These are phyloP conservation scores for Boletus edulis DNA, from an alignment of 768 basidiomycete genomes.

Conservation along the genomic window DNA sequence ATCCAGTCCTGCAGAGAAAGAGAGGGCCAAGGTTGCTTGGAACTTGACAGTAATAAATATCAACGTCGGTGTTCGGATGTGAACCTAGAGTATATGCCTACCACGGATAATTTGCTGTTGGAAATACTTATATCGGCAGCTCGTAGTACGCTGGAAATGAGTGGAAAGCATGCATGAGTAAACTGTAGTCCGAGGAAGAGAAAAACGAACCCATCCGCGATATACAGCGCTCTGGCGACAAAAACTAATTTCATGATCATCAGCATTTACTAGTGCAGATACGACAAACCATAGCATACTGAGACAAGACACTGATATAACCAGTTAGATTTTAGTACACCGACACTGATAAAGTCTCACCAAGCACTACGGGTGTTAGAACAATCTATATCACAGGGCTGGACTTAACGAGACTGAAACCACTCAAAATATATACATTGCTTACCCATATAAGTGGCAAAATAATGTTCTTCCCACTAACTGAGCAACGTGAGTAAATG, in stretches of 20 bases:
- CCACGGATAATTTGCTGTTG: not conserved
- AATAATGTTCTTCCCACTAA: not conserved
- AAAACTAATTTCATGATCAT: slow-evolving; percentile 1
- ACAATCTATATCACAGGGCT: not conserved
- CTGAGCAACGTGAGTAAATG: not conserved
- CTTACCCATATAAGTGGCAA: slow-evolving; percentile 3
- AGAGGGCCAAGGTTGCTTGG: not conserved
- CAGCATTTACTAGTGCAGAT: not conserved
- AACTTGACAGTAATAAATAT: not conserved
- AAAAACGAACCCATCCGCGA: slow-evolving; percentile 2
- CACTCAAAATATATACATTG: not conserved
- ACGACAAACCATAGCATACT: not conserved
- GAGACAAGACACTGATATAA: not conserved
- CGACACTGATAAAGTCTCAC: not conserved
- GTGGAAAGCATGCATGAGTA: not conserved
- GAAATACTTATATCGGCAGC: not conserved
- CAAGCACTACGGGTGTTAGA: not conserved
- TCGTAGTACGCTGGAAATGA: not conserved
- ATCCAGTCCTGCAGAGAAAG: not conserved
- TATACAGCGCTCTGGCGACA: not conserved
- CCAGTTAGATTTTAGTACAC: not conserved
- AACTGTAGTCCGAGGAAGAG: not conserved
- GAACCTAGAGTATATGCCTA: not conserved
- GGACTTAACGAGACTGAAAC: not conserved
- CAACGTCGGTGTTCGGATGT: not conserved